Evolutionary conservation across 768 basidiomycete species (phyloP).

Genomic region (Holtermanniella nyarrowii): DNA sequence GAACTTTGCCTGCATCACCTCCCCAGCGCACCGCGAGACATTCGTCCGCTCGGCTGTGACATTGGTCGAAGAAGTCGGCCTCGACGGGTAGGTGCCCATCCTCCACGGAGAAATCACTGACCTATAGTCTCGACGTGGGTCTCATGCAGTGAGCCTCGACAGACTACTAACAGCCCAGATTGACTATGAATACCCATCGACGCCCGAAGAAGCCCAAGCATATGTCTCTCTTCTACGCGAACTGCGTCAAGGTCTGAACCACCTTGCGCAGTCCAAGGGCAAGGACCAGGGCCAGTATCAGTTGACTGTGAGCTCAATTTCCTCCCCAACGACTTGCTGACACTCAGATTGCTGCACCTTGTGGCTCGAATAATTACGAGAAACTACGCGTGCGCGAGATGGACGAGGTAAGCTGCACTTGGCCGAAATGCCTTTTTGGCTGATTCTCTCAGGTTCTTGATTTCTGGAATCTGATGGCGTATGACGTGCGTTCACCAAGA

Average conservation of each 20-base stretch:
- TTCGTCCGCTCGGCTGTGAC: conserved; percentile 75
- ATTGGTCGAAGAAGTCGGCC: conserved; percentile 77
- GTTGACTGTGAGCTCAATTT: conserved; percentile 53
- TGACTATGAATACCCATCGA: conserved; percentile 81
- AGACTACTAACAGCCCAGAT: conserved; percentile 24
- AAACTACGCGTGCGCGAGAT: conserved; percentile 71
- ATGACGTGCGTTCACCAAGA: conserved; percentile 3
- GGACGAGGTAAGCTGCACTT: conserved; percentile 47
- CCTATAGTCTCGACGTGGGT: conserved; percentile 14
- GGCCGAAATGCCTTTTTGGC: background rate
- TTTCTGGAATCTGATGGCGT: conserved; percentile 95
- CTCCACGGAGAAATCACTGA: background rate
- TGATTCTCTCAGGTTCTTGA: conserved; percentile 50
- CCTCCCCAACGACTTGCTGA: conserved; percentile 10
- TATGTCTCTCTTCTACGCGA: conserved; percentile 74
- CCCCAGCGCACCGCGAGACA: conserved; percentile 51
- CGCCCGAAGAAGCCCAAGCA: conserved; percentile 64
- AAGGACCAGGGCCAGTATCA: conserved; percentile 46
- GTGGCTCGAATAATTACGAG: conserved; percentile 75
- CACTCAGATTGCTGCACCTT: conserved; percentile 84
- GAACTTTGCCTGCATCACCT: conserved; percentile 67
- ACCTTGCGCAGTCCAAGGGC: conserved; percentile 58
- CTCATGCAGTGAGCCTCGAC: background rate
- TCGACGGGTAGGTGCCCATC: conserved; percentile 55
- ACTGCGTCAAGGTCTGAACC: conserved; percentile 63